Base-by-base conservation (phyloP, 2,329 filamentous ascomycete genomes). In the Chrysoporthe austroafricana region DNA sequence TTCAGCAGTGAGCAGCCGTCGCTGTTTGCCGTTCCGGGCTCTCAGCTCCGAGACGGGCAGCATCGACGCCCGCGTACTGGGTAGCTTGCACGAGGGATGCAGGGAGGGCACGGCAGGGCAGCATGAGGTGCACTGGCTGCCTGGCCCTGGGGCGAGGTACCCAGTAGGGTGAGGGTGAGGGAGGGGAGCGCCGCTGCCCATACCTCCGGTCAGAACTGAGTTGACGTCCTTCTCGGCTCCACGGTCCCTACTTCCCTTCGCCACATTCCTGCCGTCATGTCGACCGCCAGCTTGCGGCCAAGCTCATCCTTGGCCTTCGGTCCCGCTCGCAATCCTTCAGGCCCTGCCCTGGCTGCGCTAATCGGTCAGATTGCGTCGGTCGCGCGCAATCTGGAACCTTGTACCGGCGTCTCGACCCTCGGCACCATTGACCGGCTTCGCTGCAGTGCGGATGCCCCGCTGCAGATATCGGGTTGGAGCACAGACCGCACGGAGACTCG, bases 221-320 rank as follows among this genome's bases (percentile, higher is more conserved):
- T 39, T 39, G 54, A 57, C 57, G 36, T 21, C 34, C 48, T 54
- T 56, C 39, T 63, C 65, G 65, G 65, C 65, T 66, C 65, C 39
- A 61, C 65, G 65, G 65, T 59, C 61, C 36, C 39, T 43, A 26
- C n/a, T 26, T 34, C 57, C n/a, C 39, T 18, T 39, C 36, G 57
- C 57, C 57, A 44, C 36, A 43, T 26, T 18, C 39, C n/a, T 60
- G 57, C 18, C 26, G 39, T 32, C n/a, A 7, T 16, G 21, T 44
- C 36, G 57, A 42, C 54, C 32, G 16, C 26, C 21, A 54, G 21
- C 50, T 54, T 16, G 4, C 50, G 32, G 50, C 26, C 26, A 32
- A 54, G 6, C 50, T 21, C 50, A 54, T 54, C 50, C 50, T 52
- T 11, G 7, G 32, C 52, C 52, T 56, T 66, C 48, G 58, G 44